These are phyloP conservation scores for Huntiella moniliformis DNA, from an alignment of 2,329 filamentous ascomycete species.

Conservation along the genomic window DNA sequence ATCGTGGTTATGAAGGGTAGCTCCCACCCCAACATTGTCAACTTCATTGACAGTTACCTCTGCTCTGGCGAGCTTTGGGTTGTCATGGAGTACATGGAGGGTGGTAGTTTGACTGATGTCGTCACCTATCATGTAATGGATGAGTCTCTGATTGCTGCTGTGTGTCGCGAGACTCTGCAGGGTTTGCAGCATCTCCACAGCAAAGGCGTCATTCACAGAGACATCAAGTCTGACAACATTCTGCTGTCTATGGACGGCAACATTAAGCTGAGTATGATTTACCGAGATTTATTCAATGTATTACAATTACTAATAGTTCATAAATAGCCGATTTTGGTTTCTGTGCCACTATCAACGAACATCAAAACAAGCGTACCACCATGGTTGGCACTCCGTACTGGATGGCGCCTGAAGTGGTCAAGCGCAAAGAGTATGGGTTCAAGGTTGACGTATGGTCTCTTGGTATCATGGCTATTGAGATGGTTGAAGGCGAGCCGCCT, in stretches of 20 bases:
- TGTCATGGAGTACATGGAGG: conserved; percentile 99
- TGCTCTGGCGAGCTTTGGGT: conserved; percentile 88
- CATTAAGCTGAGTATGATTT: conserved; percentile 78
- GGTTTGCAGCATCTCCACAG: conserved; percentile 91
- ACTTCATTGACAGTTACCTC: conserved; percentile 95
- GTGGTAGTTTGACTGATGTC: conserved; percentile 89
- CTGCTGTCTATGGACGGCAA: conserved; percentile 82
- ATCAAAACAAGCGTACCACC: conserved; percentile 90
- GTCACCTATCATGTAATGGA: conserved; percentile 99
- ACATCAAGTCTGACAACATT: conserved; percentile 99
- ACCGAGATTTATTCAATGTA: not conserved
- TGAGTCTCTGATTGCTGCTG: conserved; percentile 88
- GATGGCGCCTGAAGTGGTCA: conserved; percentile 99
- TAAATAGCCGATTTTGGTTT: conserved; percentile 82
- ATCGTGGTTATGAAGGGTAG: conserved; percentile 99
- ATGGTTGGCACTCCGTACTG: conserved; percentile 99
- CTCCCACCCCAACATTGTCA: conserved; percentile 95
- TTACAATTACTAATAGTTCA: conserved; percentile 17
- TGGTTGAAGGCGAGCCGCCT: conserved; percentile 96
- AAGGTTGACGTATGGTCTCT: conserved; percentile 98
- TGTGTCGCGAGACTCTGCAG: conserved; percentile 81
- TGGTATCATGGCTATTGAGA: conserved; percentile 98
- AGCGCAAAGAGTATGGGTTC: conserved; percentile 88
- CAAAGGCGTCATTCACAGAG: conserved; percentile 93
- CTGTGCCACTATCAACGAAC: conserved; percentile 94